These are phyloP conservation scores for Cadophora luteo-olivacea DNA, from an alignment of 2,329 filamentous ascomycete genomes.

Conservation along the genomic window DNA sequence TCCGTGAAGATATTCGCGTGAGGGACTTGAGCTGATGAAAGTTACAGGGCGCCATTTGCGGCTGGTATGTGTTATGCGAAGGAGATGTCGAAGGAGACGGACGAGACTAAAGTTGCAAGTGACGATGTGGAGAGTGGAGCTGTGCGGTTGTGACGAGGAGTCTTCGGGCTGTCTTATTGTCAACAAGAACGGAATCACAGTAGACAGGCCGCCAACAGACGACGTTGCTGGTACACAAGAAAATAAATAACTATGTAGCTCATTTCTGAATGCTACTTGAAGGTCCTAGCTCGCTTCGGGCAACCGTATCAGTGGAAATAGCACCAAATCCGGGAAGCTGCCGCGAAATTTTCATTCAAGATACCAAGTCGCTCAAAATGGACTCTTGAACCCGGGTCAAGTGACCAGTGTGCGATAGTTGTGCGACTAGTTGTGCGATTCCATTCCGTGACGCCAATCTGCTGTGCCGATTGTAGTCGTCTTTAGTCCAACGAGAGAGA, in stretches of 20 bases:
- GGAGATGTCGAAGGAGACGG: constrained; percentile 4
- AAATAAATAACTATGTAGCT: too few relatives aligned
- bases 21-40: neutral
- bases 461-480: neutral
- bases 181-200: neutral
- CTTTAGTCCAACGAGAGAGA: neutral
- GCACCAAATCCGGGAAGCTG: too few relatives aligned
- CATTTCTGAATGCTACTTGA: neutral
- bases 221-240: too few relatives aligned
- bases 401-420: neutral
- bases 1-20: neutral
- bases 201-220: too few relatives aligned
- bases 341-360: too few relatives aligned
- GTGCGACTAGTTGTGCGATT: neutral
- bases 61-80: constrained; percentile 11
- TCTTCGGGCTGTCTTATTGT: neutral
- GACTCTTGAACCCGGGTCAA: too few relatives aligned
- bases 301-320: neutral
- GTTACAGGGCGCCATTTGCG: neutral
- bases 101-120: neutral
- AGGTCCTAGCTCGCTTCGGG: neutral
- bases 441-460: neutral
- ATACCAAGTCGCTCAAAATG: too few relatives aligned
- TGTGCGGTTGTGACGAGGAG: neutral
- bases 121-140: neutral